A percentile compares a stretch with the other conserved stretches of the same genome.
Evolutionary conservation across 441 rosid species (phyloP).

Genomic region (Populus hybrid): DNA sequence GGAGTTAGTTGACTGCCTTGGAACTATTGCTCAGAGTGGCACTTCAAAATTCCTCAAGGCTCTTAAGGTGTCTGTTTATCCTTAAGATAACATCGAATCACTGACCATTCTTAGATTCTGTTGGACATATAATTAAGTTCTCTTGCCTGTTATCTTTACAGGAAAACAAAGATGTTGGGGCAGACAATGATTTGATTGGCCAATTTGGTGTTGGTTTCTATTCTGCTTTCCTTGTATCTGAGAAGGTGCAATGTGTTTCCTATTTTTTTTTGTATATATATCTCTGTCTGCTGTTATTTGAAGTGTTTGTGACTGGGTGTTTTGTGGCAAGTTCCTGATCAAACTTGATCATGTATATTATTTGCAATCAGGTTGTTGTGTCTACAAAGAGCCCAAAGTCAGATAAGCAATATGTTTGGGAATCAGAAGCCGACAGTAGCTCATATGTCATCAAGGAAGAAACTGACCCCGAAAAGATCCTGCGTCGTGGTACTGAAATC

Average conservation of each 20-base stretch:
- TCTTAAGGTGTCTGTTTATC: slow-evolving; percentile 51
- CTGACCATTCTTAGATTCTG: background rate
- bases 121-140: background rate
- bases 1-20: slow-evolving; percentile 93
- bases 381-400: slow-evolving; percentile 91
- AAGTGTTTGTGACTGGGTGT: background rate
- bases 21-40: slow-evolving; percentile 98
- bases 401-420: slow-evolving; percentile 95
- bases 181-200: slow-evolving; percentile 84
- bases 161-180: slow-evolving; percentile 93
- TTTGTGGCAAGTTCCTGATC: slow-evolving; percentile 6
- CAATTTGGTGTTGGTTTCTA: slow-evolving; percentile 99
- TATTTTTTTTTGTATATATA: background rate
- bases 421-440: slow-evolving; percentile 82
- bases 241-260: slow-evolving; percentile 51
- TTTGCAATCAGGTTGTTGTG: slow-evolving; percentile 61
- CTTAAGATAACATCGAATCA: background rate
- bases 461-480: slow-evolving; percentile 70
- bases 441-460: slow-evolving; percentile 81
- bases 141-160: slow-evolving; percentile 20
- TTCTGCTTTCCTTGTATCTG: slow-evolving; percentile 95
- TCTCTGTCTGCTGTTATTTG: background rate
- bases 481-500: slow-evolving; percentile 84
- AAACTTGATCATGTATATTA: slow-evolving; percentile 11
- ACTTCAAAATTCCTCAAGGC: slow-evolving; percentile 91